These are phyloP conservation scores for Salix arbutifolia DNA, from an alignment of 345 rosid species.

Conservation along the genomic window DNA sequence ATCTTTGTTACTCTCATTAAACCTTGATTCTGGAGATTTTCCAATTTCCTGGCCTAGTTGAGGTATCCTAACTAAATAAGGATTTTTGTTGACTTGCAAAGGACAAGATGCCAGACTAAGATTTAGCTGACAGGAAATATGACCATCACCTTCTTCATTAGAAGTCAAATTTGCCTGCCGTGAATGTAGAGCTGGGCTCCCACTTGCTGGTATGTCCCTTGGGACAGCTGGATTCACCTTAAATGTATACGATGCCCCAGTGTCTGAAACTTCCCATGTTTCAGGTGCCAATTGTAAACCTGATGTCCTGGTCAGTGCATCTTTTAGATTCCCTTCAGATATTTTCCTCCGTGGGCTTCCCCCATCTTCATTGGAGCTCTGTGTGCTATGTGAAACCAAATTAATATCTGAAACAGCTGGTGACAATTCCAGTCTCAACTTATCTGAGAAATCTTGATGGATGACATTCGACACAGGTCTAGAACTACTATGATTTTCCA, in stretches of 20 bases:
- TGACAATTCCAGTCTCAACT: slow-evolving; percentile 71
- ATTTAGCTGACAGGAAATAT: slow-evolving; percentile 75
- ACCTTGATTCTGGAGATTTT: slow-evolving; percentile 29
- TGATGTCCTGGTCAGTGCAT: slow-evolving; percentile 42
- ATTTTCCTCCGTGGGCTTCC: slow-evolving; percentile 42
- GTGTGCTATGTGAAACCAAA: slow-evolving; percentile 69
- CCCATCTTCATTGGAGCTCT: slow-evolving; percentile 75
- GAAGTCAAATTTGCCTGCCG: slow-evolving; percentile 43
- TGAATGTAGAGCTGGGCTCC: slow-evolving; percentile 31
- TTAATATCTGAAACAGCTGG: slow-evolving; percentile 81
- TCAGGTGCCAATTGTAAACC: slow-evolving; percentile 50
- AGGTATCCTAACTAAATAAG: slow-evolving; percentile 36
- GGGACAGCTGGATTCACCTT: slow-evolving; percentile 38
- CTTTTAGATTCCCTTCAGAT: slow-evolving; percentile 48
- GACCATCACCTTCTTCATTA: slow-evolving; percentile 63
- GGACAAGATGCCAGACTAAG: slow-evolving; percentile 76
- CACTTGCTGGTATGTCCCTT: slow-evolving; percentile 37
- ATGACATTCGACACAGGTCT: slow-evolving; percentile 54
- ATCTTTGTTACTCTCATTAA: slow-evolving; percentile 30
- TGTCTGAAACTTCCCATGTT: slow-evolving; percentile 70
- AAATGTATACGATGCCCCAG: slow-evolving; percentile 60
- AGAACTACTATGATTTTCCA: slow-evolving; percentile 57
- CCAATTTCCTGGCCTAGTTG: slow-evolving; percentile 35
- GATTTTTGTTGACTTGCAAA: slow-evolving; percentile 48
- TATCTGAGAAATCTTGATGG: slow-evolving; percentile 70